Conservation (phyloP, 163 green algal species). For the Volvox carteri region DNA sequence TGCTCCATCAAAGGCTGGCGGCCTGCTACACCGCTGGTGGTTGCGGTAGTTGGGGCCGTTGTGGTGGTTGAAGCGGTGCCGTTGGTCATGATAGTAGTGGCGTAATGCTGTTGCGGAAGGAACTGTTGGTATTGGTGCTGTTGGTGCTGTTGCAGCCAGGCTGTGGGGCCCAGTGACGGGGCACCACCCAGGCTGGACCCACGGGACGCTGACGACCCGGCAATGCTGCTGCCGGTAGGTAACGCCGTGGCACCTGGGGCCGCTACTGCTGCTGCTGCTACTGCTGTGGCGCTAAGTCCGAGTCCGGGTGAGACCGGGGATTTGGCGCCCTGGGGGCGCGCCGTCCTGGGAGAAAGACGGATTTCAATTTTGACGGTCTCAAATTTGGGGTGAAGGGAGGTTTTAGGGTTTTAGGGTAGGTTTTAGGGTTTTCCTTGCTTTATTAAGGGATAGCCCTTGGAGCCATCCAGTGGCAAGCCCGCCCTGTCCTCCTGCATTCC, state of each 20-base stretch:
- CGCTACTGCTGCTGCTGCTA: neutral
- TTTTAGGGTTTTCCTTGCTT: too few relatives aligned
- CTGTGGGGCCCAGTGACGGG: neutral
- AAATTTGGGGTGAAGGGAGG: too few relatives aligned
- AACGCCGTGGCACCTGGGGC: neutral
- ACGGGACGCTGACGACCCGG: slow-evolving; percentile 8
- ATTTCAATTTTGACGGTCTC: too few relatives aligned
- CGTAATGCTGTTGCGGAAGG: neutral
- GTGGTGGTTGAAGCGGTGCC: neutral
- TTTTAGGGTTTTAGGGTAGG: too few relatives aligned
- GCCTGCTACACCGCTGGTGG: too few relatives aligned
- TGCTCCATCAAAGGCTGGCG: slow-evolving; percentile 7
- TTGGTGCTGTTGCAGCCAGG: slow-evolving; percentile 1
- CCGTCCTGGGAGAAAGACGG: too few relatives aligned
- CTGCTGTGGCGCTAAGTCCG: neutral
- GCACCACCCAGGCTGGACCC: slow-evolving; percentile 9
- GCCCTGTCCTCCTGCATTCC: too few relatives aligned
- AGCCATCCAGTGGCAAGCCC: too few relatives aligned
- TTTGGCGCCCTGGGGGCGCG: too few relatives aligned
- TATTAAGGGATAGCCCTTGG: too few relatives aligned
- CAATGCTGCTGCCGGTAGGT: slow-evolving; percentile 9
- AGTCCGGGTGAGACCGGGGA: neutral
- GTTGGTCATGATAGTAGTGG: too few relatives aligned
- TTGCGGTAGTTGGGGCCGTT: neutral
- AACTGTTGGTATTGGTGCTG: neutral